Evolutionary conservation across 2,329 filamentous ascomycete species (phyloP), one percentile per base, ranked within the genome.

Genomic region (Ilyonectria mors-panacis): DNA sequence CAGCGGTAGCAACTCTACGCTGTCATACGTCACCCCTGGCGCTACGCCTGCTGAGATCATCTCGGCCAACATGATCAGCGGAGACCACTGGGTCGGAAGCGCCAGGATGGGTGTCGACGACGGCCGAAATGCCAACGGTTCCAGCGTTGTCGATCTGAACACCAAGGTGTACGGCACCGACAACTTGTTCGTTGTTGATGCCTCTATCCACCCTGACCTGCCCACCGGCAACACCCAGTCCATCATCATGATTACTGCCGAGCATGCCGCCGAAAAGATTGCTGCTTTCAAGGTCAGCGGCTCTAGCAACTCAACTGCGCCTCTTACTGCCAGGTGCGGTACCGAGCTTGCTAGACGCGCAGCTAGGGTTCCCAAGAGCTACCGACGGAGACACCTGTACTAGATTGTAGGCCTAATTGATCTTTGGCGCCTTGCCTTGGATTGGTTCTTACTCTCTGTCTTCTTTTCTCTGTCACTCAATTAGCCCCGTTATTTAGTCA

Each of bases 161-260:
- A 86, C 87, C 57, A 86, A 85, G 75, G 86, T 90, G 4, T 90
- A 87, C 70, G 88, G 88, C 50, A 90, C 86, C 0, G 85, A 89
- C 66, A 90, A 90, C 77, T 78, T 90, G 53, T 89, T 89, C 73
- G 86, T 90, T 13, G 86, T 91, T 3, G 89, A 91, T 67, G 88
- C 87, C 0, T 86, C 85, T 23, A 88, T 91, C 69, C 89, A 90
- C 79, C 89, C 90, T 0, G 89, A 77, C 48, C 19, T 76, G 39
- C 74, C 74, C 2, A 76, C 74, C 0, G 74, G 74, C 5, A 76
- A 76, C 69, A 76, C 74, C 1, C 74, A 76, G 66, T 67, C 74
- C 3, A 76, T 76, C 48, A 76, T 76, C 54, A 76, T 76, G 74
- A 69, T 76, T 7, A 72, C 70, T 2, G 74, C 74, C 1, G 74